Conservation (phyloP, 2,329 filamentous ascomycete species). For the Aspergillus fischeri region DNA sequence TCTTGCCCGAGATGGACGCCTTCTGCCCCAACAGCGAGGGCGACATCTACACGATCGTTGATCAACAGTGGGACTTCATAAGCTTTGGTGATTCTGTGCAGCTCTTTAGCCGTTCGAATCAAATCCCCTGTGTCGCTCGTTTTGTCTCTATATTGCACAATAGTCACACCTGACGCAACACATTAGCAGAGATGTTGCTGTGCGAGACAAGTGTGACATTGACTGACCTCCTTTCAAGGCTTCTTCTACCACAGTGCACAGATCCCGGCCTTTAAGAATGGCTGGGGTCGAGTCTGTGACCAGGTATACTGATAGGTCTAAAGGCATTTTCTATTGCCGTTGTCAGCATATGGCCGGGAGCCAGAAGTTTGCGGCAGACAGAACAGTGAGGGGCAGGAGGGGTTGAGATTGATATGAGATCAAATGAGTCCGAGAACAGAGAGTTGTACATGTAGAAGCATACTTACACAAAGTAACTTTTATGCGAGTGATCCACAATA, state of each 20-base stretch:
- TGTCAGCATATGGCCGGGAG: conserved; percentile 4
- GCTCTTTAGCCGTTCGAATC: conserved; percentile 63
- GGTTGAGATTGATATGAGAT: background rate
- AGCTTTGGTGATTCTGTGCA: conserved; percentile 67
- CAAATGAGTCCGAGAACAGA: background rate
- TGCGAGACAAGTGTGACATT: background rate
- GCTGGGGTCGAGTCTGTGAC: conserved; percentile 89
- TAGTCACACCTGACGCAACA: conserved; percentile 57
- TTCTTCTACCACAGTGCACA: conserved; percentile 69
- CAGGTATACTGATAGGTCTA: conserved; percentile 81
- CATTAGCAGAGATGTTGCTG: conserved; percentile 3
- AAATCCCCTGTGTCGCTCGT: conserved; percentile 67
- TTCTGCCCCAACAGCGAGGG: conserved; percentile 77
- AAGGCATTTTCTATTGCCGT: conserved; percentile 33
- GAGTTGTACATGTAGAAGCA: background rate
- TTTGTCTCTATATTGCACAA: conserved; percentile 92
- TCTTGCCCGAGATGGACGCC: conserved; percentile 95
- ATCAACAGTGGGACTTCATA: conserved; percentile 77
- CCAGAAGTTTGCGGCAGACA: conserved; percentile 9
- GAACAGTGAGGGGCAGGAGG: background rate
- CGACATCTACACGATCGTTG: conserved; percentile 90
- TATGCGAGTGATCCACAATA: background rate
- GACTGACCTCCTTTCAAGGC: conserved; percentile 66
- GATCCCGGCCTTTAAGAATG: conserved; percentile 68
- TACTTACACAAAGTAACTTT: background rate